Percentiles rank a stretch among this genome's conserved stretches.
Conservation (phyloP, 2,329 filamentous ascomycete species). For the Colletotrichum costaricense region DNA sequence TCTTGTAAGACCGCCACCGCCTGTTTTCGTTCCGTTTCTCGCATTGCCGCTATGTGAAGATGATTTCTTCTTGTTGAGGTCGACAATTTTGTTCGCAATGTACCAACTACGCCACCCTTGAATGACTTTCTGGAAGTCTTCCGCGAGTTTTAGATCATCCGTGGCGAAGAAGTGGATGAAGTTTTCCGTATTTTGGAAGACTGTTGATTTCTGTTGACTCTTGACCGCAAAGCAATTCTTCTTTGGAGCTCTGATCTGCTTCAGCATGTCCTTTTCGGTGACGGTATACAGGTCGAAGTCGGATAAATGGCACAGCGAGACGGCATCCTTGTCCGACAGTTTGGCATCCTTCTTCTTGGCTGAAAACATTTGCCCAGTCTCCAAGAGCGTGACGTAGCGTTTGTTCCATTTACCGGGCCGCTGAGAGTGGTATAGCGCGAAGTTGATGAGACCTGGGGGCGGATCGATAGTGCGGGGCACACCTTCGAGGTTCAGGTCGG, state of each 20-base stretch:
- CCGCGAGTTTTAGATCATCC: conserved; percentile 75
- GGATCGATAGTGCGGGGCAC: conserved; percentile 69
- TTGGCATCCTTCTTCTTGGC: conserved; percentile 77
- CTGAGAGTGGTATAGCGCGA: conserved; percentile 84
- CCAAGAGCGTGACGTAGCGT: conserved; percentile 78
- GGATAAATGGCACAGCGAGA: conserved; percentile 83
- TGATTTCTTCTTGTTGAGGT: conserved; percentile 53
- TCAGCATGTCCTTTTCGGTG: conserved; percentile 73
- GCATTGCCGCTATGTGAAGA: conserved; percentile 43
- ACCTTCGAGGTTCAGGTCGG: conserved; percentile 72
- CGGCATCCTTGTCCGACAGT: conserved; percentile 71
- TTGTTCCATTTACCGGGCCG: conserved; percentile 90
- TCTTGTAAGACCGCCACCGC: conserved; percentile 39
- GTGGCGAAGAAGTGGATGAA: conserved; percentile 94
- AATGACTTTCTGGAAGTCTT: conserved; percentile 76
- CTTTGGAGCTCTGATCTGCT: conserved; percentile 84
- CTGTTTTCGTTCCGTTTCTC: conserved; percentile 43
- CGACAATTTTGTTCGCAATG: conserved; percentile 76
- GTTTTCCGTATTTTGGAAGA: conserved; percentile 85
- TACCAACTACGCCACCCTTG: conserved; percentile 95
- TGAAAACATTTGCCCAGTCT: conserved; percentile 77
- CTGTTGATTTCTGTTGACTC: conserved; percentile 87
- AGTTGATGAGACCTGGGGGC: conserved; percentile 70
- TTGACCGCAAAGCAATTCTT: conserved; percentile 89
- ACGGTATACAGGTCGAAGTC: conserved; percentile 94